Evolutionary conservation across 2,329 filamentous ascomycete species (phyloP).

Genomic region (Amauroascus verrucosus): DNA sequence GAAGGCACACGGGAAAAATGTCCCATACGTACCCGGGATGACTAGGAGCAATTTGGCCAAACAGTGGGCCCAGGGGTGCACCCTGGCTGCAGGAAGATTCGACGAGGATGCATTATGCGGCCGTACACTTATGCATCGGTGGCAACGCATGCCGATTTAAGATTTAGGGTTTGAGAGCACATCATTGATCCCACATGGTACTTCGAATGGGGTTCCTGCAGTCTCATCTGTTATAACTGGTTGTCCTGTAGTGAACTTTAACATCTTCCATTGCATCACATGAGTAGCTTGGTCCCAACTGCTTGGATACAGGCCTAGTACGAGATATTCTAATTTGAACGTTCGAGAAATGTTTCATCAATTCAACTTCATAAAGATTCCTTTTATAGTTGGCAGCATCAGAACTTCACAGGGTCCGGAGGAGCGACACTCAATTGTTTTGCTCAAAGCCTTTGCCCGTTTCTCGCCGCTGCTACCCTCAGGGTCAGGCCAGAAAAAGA

Average conservation of each 20-base stretch:
- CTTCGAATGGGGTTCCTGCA: slow-evolving; percentile 6
- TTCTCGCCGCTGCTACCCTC: not conserved
- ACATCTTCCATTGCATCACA: slow-evolving; percentile 26
- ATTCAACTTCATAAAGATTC: not conserved
- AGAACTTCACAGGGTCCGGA: not conserved
- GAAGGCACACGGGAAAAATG: not conserved
- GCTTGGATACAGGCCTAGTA: slow-evolving; percentile 20
- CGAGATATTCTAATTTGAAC: slow-evolving; percentile 32
- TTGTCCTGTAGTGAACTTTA: slow-evolving; percentile 12
- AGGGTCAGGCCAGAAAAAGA: not conserved
- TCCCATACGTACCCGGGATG: not conserved
- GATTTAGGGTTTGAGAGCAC: not conserved
- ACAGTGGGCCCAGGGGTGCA: slow-evolving; percentile 4
- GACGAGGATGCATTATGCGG: slow-evolving; percentile 4
- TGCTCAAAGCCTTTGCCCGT: not conserved
- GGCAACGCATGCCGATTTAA: slow-evolving; percentile 3
- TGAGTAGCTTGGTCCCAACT: slow-evolving; percentile 29
- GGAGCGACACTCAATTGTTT: not conserved
- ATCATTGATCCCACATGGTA: slow-evolving; percentile 10
- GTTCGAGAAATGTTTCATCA: slow-evolving; percentile 20
- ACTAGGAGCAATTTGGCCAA: not conserved
- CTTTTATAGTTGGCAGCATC: not conserved
- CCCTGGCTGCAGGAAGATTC: slow-evolving; percentile 8
- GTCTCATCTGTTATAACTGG: slow-evolving; percentile 13
- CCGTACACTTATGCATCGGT: not conserved